Evolutionary conservation across 805 yeast species (phyloP), one percentile per base, ranked within the genome.

Genomic region (Saccharomycopsis synnaedendra): DNA sequence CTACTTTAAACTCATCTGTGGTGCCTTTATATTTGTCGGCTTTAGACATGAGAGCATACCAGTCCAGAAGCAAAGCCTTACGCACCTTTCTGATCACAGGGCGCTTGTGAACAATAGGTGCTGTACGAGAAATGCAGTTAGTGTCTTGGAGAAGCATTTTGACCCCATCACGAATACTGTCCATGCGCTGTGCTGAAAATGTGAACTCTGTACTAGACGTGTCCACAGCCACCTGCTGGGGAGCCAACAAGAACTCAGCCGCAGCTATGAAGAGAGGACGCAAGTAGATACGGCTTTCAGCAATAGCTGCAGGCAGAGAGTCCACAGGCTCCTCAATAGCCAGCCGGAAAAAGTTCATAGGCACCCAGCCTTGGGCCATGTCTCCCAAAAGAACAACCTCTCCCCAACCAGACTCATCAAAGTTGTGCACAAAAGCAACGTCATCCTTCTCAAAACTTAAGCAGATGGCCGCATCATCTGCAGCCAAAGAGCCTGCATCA

Each of bases 321-420:
- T 41, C 46, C 4, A 47, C 42, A 3, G 51, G 50, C 3, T 53
- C 57, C 7, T 61, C 62, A 3, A 78, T 57, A 3, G 66, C 59
- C 50, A 67, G 70, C 4, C 79, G 65, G 57, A 84, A 85, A 63
- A 82, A 85, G 58, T 84, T 85, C 72, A 85, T 80, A 3, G 94
- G 94, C 11, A 84, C 85, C 94, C 94, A 85, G 11, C 94, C 94
- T 53, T 87, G 65, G 56, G 72, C 71, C 45, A 80, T 66, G 9
- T 79, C 68, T 48, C 76, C 79, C 5, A 84, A 63, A 37, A 83
- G 58, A 0, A 89, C 84, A 2, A 84, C 93, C 60, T 85, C 94
- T 51, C 89, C 90, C 94, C 94, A 85, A 0, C 93, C 94, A 27
- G 87, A 79, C 47, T 80, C 81, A 60, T 84, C 93, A 28, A 83